These are phyloP conservation scores for Arabis hirsuta DNA, from an alignment of 345 rosid genomes.

Conservation along the genomic window DNA sequence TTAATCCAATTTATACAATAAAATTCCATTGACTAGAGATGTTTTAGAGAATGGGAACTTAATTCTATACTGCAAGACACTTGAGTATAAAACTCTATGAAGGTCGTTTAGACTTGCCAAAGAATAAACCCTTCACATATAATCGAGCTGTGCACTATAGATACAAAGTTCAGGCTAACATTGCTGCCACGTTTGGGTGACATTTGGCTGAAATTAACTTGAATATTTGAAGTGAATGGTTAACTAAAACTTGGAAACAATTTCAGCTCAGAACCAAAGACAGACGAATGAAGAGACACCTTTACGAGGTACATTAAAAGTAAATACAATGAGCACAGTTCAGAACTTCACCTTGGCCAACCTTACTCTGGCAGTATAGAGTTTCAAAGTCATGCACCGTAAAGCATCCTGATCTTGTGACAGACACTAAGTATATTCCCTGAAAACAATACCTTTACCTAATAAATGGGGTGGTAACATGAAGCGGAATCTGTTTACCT, in stretches of 20 bases:
- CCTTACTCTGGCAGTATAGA: slow-evolving; percentile 62
- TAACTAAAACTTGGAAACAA: background rate
- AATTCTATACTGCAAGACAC: background rate
- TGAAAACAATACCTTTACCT: slow-evolving; percentile 38
- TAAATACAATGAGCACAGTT: background rate
- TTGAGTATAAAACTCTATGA: slow-evolving; percentile 5
- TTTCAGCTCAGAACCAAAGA: slow-evolving; percentile 18
- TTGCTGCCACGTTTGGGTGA: too few relatives aligned
- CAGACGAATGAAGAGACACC: background rate
- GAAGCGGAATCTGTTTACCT: too few relatives aligned
- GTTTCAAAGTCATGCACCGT: slow-evolving; percentile 88
- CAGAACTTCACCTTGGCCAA: slow-evolving; percentile 32
- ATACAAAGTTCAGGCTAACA: background rate
- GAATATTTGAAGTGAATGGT: too few relatives aligned
- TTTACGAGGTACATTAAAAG: background rate
- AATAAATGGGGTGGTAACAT: too few relatives aligned
- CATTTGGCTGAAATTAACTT: too few relatives aligned
- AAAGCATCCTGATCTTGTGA: slow-evolving; percentile 80
- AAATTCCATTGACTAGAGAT: background rate
- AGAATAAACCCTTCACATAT: background rate
- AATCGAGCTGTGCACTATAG: background rate
- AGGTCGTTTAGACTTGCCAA: slow-evolving; percentile 6
- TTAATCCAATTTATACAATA: background rate
- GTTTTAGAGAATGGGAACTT: slow-evolving; percentile 8
- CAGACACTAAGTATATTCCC: slow-evolving; percentile 88